Evolutionary conservation across 2,329 filamentous ascomycete genomes (phyloP), one percentile per base, ranked within the genome.

Genomic region (Paracorniculantispora psalliotae): DNA sequence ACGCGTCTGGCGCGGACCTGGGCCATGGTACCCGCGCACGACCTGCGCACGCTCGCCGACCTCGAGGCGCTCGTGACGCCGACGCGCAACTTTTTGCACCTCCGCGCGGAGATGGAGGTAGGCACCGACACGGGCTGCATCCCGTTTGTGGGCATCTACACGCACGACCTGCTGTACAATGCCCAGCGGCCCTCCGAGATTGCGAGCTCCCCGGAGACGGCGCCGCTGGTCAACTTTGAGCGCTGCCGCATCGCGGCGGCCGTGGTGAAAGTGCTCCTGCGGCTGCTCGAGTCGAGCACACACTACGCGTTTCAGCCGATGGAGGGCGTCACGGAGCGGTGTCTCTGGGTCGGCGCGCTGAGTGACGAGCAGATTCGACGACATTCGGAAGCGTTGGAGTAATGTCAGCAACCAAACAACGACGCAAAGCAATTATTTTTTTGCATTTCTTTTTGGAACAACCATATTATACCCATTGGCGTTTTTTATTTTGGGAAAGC

Each of bases 71-170:
- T 94, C 12, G 87, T 93, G 25, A 89, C 89, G 35, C 90, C 90
- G 1, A 83, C 87, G 37, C 83, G 86, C 63, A 94, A 93, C 69
- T 94, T 93, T 66, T 82, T 89, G 70, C 88, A 83, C 63, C 79
- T 94, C 17, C 83, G 90, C 44, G 82, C 85, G 0, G 90, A 93
- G 73, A 94, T 93, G 90, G 90, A 94, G 71, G 66, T 68, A 7
- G 83, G 83, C 1, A 77, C 81, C 1, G 86, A 90, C 57, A 79
- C 81, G 39, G 89, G 89, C 1, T 93, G 90, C 66, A 92, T 94
- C 61, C 90, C 90, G 0, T 93, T 94, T 69, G 88, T 94, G 50
- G 90, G 87, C 60, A 86, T 88, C 58, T 94, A 94, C 71, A 93
- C 89, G 2, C 90, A 92, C 67, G 90, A 94, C 68, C 78, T 94